A percentile compares a stretch with the other conserved stretches of the same genome.
These are phyloP conservation scores for Vachellia pachyceras DNA, from an alignment of 306 rosid genomes.

Conservation along the genomic window DNA sequence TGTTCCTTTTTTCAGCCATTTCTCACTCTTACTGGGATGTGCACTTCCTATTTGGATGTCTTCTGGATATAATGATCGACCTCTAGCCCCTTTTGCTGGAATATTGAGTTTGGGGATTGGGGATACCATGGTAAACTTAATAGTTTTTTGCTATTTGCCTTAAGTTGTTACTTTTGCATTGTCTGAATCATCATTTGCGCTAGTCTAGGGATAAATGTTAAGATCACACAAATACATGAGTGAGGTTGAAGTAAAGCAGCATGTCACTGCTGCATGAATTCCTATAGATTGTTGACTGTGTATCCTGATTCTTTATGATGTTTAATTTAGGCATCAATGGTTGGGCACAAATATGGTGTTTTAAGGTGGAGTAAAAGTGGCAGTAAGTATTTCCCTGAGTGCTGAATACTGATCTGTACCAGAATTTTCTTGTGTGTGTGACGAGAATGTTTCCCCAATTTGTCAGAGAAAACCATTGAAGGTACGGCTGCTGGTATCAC, in stretches of 20 bases:
- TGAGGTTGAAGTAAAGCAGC: not conserved
- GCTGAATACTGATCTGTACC: conserved; percentile 26
- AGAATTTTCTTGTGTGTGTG: conserved; percentile 31
- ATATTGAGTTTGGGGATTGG: conserved; percentile 75
- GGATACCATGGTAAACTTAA: conserved; percentile 67
- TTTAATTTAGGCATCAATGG: conserved; percentile 90
- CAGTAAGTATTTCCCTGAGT: conserved; percentile 61
- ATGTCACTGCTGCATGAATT: not conserved
- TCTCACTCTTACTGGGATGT: conserved; percentile 75
- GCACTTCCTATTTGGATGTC: conserved; percentile 81
- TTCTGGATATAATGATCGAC: conserved; percentile 66
- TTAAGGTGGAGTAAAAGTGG: conserved; percentile 96
- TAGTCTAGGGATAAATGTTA: not conserved
- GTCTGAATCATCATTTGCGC: not conserved
- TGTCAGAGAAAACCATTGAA: conserved; percentile 95
- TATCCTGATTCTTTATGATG: not conserved
- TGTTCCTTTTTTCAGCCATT: conserved; percentile 54
- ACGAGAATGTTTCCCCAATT: conserved; percentile 35
- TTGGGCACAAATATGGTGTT: conserved; percentile 95
- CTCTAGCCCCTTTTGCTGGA: conserved; percentile 79
- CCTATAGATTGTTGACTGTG: not conserved
- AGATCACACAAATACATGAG: not conserved
- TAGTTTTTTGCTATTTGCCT: not conserved
- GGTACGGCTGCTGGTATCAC: conserved; percentile 99
- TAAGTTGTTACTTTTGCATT: not conserved